Percentiles rank a stretch among this genome's conserved stretches.
These are phyloP conservation scores for Geotrichum ghanense DNA, from an alignment of 805 yeast species.

Conservation along the genomic window DNA sequence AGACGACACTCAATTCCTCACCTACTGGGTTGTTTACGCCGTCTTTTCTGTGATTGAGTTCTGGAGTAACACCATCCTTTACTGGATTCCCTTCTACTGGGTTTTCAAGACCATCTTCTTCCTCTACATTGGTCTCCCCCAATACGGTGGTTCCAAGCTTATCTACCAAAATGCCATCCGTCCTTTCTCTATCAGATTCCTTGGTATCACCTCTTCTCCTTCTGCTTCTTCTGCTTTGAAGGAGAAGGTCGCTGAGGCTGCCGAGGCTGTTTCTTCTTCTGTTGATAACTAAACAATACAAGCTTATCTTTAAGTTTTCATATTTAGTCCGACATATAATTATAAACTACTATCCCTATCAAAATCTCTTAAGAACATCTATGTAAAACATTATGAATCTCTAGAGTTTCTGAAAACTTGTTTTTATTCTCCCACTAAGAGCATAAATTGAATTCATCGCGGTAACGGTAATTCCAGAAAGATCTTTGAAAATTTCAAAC, in stretches of 20 bases:
- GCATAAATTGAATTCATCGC: too few species aligned
- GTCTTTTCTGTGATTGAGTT: conserved; percentile 83
- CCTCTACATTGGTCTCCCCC: conserved; percentile 80
- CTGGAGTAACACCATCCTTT: conserved; percentile 87
- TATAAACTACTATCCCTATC: too few species aligned
- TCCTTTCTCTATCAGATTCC: conserved; percentile 39
- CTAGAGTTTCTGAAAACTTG: too few species aligned
- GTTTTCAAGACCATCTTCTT: conserved; percentile 82
- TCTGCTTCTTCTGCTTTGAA: conserved; percentile 8
- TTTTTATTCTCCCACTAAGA: too few species aligned
- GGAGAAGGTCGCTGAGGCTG: not conserved
- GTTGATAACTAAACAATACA: not conserved
- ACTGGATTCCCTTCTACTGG: conserved; percentile 96
- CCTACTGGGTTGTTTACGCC: conserved; percentile 98
- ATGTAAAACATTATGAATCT: too few species aligned
- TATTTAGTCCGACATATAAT: too few species aligned
- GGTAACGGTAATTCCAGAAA: conserved; percentile 2
- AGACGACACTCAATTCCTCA: conserved; percentile 81
- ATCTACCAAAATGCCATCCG: conserved; percentile 55
- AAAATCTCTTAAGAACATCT: too few species aligned
- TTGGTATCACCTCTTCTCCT: conserved; percentile 18
- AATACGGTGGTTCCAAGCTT: conserved; percentile 72
- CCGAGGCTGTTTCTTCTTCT: not conserved
- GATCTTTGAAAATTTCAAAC: conserved; percentile 25
- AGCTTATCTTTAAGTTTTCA: too few species aligned